A percentile compares a stretch with the other conserved stretches of the same genome.
Evolutionary conservation across 345 rosid genomes (phyloP).

Genomic region (Arabidopsis suecica): DNA sequence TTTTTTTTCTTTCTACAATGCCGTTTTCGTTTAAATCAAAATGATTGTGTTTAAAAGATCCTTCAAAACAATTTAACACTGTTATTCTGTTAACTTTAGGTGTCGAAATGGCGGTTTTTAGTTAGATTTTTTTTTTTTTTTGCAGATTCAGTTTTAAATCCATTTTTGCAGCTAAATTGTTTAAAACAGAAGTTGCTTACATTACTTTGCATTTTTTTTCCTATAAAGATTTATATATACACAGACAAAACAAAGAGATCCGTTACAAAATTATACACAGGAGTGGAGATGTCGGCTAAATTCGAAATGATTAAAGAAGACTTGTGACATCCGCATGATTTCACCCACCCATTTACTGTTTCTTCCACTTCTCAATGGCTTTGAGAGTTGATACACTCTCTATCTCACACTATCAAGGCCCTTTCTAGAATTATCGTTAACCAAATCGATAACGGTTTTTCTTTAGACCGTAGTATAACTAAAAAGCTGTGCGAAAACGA

Average conservation of each 20-base stretch:
- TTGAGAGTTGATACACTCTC: constrained; percentile 2
- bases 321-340: constrained; percentile 22
- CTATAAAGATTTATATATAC: not conserved
- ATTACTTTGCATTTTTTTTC: not conserved
- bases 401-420: not conserved
- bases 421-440: constrained; percentile 11
- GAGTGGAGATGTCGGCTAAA: constrained; percentile 31
- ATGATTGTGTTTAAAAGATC: not conserved
- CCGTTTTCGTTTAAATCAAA: not conserved
- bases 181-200: not conserved
- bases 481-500: not conserved
- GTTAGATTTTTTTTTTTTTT: not conserved
- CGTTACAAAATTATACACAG: not conserved
- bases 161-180: too few relatives aligned
- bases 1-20: too few relatives aligned
- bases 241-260: not conserved
- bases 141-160: too few relatives aligned
- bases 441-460: not conserved
- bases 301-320: constrained; percentile 28
- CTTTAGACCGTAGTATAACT: not conserved
- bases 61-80: not conserved
- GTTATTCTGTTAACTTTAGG: not conserved
- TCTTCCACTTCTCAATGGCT: constrained; percentile 22
- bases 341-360: constrained; percentile 27
- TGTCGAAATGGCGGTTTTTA: not conserved